Base-by-base conservation (phyloP, 768 basidiomycete species). In the Russula sp. region DNA sequence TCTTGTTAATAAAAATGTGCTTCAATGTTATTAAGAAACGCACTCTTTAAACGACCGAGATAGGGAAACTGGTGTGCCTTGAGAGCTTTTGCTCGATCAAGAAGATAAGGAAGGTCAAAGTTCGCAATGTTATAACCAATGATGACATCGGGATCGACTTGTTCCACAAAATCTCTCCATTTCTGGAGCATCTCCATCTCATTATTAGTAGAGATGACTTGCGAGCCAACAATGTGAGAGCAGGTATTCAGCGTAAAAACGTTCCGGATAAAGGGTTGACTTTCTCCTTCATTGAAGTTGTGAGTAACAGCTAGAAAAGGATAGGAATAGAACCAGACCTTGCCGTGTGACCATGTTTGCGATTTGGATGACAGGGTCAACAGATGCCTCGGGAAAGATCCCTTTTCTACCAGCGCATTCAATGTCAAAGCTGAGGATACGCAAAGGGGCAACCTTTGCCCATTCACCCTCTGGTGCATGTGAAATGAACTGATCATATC, bases 281-380 rank as follows among this genome's bases (percentile, higher is more conserved):
- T 79, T 70, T 98, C 95, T 69, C 96, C 95, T 96, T 69, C 28
- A 58, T 49, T 63, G 57, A 42, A 53, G 11, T 38, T 53, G 18
- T 16, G 26, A 14, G 20, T 8, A 36, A 53, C 56, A 18, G 18
- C 10, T 24, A 20, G 32, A 30, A 20, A 22, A 13, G 24, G 48
- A 34, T 14, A 8, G 5, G 22, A 56, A 34, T 32, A 48, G 58
- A 63, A 20, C 9, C 57, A 14, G 46, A 93, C 95, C 95, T 83
- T 99, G 97, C 5, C 90, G 83, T 40, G 95, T 98, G 13, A 98
- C 96, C 97, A 98, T 98, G 74, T 93, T 97, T 1, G 96, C 97
- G 64, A 98, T 98, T 72, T 98, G 97, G 70, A 98, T 98, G 61
- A 99, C 93, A 10, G 96, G 96, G 75, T 99, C 97, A 34, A 82